These are phyloP conservation scores for Fusarium coicis DNA, from an alignment of 2,329 filamentous ascomycete species.

Conservation along the genomic window DNA sequence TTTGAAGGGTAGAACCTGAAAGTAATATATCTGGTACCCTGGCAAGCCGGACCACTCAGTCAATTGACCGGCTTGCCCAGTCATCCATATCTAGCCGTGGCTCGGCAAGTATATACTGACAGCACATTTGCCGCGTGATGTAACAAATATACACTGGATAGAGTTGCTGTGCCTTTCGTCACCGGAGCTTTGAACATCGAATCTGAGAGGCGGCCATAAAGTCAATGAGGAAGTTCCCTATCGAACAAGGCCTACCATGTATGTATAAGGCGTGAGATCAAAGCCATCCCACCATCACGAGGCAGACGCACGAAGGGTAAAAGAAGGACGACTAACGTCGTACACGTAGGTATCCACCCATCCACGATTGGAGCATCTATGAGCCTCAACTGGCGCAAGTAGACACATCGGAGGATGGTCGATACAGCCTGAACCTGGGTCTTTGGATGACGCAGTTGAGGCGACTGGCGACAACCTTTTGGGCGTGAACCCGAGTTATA, in stretches of 20 bases:
- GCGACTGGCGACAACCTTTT: conserved; percentile 24
- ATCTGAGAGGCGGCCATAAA: not conserved
- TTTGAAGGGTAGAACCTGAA: not conserved
- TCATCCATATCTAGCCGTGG: conserved; percentile 17
- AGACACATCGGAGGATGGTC: not conserved
- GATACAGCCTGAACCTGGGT: not conserved
- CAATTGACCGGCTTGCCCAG: not conserved
- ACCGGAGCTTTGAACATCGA: not conserved
- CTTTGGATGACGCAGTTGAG: conserved; percentile 20
- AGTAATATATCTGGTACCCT: conserved; percentile 28
- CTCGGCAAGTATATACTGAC: conserved; percentile 23
- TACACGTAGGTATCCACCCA: conserved; percentile 24
- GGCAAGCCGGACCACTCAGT: conserved; percentile 17
- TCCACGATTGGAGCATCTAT: conserved; percentile 20
- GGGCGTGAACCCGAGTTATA: not conserved
- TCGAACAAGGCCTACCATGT: conserved; percentile 4
- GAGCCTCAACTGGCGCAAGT: conserved; percentile 34
- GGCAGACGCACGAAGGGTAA: conserved; percentile 39
- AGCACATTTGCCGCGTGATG: conserved; percentile 33
- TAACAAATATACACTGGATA: conserved; percentile 6
- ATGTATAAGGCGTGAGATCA: not conserved
- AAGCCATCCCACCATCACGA: conserved; percentile 40
- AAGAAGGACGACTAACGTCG: conserved; percentile 31
- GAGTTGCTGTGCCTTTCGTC: conserved; percentile 16
- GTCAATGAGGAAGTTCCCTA: not conserved